These are phyloP conservation scores for Tetrahymena thermophila DNA, from an alignment of 73 alveolate genomes.

Conservation along the genomic window DNA sequence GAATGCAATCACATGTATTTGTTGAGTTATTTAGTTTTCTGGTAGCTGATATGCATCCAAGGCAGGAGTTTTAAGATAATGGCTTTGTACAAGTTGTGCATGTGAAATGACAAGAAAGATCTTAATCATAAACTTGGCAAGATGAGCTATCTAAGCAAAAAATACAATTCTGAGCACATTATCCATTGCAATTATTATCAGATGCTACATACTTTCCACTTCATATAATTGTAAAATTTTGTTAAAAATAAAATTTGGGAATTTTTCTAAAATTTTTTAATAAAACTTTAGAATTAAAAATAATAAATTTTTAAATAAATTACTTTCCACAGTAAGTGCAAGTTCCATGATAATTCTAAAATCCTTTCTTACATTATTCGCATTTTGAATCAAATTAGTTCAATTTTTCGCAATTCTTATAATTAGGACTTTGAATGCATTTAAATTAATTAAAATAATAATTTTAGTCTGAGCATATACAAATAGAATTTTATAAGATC, in stretches of 20 bases:
- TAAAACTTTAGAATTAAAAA: not conserved
- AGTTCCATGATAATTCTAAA: not conserved
- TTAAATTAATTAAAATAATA: not conserved
- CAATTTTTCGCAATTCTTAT: not conserved
- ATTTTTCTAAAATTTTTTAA: not conserved
- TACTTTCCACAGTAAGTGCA: not conserved
- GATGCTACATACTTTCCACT: not conserved
- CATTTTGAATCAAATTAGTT: not conserved
- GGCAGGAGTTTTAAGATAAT: not conserved
- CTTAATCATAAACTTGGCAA: not conserved
- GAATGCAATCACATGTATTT: not conserved
- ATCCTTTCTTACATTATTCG: not conserved
- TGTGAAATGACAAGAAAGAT: not conserved
- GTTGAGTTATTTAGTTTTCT: not conserved
- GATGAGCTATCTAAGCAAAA: not conserved
- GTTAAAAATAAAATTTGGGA: too few relatives aligned
- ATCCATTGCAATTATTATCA: not conserved
- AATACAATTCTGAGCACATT: not conserved
- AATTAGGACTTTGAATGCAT: not conserved
- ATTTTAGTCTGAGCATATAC: not conserved
- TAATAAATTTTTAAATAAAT: not conserved
- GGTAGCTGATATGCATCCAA: not conserved
- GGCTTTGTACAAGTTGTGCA: not conserved
- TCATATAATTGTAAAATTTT: not conserved
- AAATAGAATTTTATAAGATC: not conserved